Base-by-base conservation (phyloP, 805 yeast genomes). In the Starmerella khaoyaiensis region DNA sequence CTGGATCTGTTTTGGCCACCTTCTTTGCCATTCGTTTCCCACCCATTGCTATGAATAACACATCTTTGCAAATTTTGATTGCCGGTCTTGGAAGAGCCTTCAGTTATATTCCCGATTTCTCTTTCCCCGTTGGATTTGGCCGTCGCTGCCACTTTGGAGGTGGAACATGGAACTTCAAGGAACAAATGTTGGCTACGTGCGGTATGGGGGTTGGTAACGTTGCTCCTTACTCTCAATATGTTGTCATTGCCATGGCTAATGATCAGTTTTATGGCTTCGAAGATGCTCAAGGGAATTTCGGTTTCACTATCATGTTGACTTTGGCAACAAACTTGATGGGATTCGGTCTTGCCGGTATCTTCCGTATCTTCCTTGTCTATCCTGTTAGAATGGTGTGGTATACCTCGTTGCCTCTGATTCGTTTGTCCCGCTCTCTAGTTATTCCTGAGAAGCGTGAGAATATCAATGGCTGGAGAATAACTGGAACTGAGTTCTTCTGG, bases 291-390 rank as follows among this genome's bases (percentile, higher is more conserved):
- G 30, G 37, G 5, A 51, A 29, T 15, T 64, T 70, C 55, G 69
- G 73, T 1, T 77, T 65, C 54, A 76, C 71, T 52, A 45, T 74
- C 14, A 48, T 73, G 27, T 59, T 76, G 27, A 59, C 70, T 1
- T 46, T 74, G 4, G 64, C 78, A 2, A 65, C 79, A 2, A 79
- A 74, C 51, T 68, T 70, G 41, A 57, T 76, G 46, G 84, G 83
- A 16, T 70, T 73, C 49, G 76, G 79, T 1, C 67, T 76, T 51
- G 80, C 83, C 5, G 77, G 79, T 34, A 49, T 76, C 21, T 64
- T 74, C 65, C 66, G 79, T 49, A 69, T 69, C 40, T 71, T 76
- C 33, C 65, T 64, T 2, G 66, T 74, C 7, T 72, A 72, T 47
- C 75, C 76, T 7, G 57, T 57, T 3, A 55, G 63, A 39, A 59